phyloP scores from a whole-genome alignment of 2,329 filamentous ascomycete species.

The Tricladium varicosporioides region DNA sequence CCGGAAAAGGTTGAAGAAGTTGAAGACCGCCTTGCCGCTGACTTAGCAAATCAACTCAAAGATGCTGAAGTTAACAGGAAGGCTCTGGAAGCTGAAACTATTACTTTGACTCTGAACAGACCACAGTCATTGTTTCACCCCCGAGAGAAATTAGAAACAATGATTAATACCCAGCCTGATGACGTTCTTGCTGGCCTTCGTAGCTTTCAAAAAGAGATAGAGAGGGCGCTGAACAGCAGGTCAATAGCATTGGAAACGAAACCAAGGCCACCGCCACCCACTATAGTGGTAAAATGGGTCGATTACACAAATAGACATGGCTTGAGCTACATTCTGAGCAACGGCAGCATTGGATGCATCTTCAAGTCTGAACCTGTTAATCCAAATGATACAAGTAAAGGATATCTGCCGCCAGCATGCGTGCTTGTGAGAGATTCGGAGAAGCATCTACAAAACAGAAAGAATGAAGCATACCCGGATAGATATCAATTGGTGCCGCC shows the following conservation, averaged over 20 bases:
- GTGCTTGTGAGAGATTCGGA: slow-evolving; percentile 71
- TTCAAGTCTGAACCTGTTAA: slow-evolving; percentile 50
- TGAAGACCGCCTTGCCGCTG: slow-evolving; percentile 31
- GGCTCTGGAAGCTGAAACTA: slow-evolving; percentile 25
- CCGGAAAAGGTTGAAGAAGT: slow-evolving; percentile 27
- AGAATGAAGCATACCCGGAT: slow-evolving; percentile 54
- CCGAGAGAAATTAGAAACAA: slow-evolving; percentile 47
- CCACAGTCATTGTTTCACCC: slow-evolving; percentile 50
- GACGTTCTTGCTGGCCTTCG: slow-evolving; percentile 54
- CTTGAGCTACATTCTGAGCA: slow-evolving; percentile 78
- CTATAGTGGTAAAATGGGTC: slow-evolving; percentile 77
- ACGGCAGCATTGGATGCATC: slow-evolving; percentile 75
- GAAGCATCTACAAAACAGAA: slow-evolving; percentile 62
- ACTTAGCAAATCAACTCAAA: slow-evolving; percentile 29
- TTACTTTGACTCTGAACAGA: slow-evolving; percentile 40
- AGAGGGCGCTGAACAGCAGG: slow-evolving; percentile 61
- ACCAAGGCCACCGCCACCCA: slow-evolving; percentile 54
- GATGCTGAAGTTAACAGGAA: slow-evolving; percentile 23
- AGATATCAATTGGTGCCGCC: slow-evolving; percentile 63
- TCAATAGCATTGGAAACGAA: slow-evolving; percentile 59
- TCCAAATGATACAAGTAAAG: slow-evolving; percentile 44
- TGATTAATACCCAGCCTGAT: slow-evolving; percentile 57
- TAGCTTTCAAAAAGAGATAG: slow-evolving; percentile 57
- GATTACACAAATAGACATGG: slow-evolving; percentile 88
- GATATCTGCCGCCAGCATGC: slow-evolving; percentile 65